These are phyloP conservation scores for Lactarius sp. DNA, from an alignment of 768 basidiomycete genomes.

Conservation along the genomic window DNA sequence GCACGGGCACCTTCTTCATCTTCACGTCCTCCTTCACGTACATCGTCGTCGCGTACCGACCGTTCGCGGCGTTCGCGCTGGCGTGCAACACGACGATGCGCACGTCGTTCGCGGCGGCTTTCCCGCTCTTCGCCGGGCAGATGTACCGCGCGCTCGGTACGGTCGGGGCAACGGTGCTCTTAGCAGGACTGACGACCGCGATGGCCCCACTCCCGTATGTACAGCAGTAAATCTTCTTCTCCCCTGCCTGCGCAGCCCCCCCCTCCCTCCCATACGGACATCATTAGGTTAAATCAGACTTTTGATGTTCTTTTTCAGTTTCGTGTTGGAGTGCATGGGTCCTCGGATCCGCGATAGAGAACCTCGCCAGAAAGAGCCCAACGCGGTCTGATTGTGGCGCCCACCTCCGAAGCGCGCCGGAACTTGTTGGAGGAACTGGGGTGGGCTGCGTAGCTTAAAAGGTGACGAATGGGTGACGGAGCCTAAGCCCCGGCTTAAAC, in stretches of 20 bases:
- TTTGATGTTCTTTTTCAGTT: neutral
- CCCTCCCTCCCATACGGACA: neutral
- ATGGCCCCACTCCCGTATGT: constrained; percentile 49
- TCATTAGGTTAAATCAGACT: neutral
- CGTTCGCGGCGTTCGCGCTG: constrained; percentile 55
- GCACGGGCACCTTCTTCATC: constrained; percentile 54
- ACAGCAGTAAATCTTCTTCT: too few relatives aligned
- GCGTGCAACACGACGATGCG: constrained; percentile 56
- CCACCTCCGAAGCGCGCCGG: neutral
- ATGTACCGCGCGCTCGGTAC: constrained; percentile 38
- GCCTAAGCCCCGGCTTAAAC: neutral
- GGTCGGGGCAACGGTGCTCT: constrained; percentile 37
- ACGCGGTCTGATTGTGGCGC: neutral
- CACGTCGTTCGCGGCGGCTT: constrained; percentile 37
- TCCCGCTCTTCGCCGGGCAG: constrained; percentile 38
- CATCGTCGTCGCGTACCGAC: constrained; percentile 47
- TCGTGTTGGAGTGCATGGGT: constrained; percentile 5
- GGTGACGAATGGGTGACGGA: neutral
- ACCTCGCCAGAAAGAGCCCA: neutral
- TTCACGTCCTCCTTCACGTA: constrained; percentile 67
- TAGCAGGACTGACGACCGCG: constrained; percentile 38
- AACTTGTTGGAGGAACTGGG: neutral
- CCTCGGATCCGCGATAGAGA: neutral
- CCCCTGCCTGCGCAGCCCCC: too few relatives aligned
- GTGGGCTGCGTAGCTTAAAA: neutral